Evolutionary conservation across 78 protist genomes (phyloP), one percentile per base, ranked within the genome.

Genomic region (Planoprotostelium fungivorum): DNA sequence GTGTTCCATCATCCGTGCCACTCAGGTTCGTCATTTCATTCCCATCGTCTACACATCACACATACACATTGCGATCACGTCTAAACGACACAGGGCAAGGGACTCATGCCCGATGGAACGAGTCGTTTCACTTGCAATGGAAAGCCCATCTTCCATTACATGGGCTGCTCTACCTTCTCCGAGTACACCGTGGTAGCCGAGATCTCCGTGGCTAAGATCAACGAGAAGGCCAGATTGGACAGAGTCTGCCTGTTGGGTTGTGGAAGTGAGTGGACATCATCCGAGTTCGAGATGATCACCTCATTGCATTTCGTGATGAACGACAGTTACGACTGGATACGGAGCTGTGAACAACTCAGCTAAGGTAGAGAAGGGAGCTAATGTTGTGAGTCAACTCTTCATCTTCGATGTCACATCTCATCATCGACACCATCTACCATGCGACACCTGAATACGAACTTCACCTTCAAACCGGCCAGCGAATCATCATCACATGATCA

Each of bases 101-200:
- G 98, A 37, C 84, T 96, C 63, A 95, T 97, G 97, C 98, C 97
- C 63, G 97, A 96, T 36, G 97, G 96, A 25, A 96, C 97, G 38
- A n/a, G 96, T 0, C 89, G 97, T 63, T 97, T 96, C 94, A 90
- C 63, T 38, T 86, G 89, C 83, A 89, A 95, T 35, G 98, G 98
- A 84, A 1, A 96, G 85, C 34, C 73, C 16, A 38, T 97, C 86
- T 95, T 37, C 88, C 97, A 96, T 83, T 97, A 87, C 90, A 96
- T 97, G 98, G 98, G 98, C 35, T 38, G 89, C n/a, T 85, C 90
- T 9, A 91, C 97, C 31, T 96, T 96, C 88, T 63, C 95, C 39
- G 96, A 97, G 86, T 97, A 97, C 92, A 97, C 98, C 9, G 99
- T 98, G 0, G 85, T 97, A 0, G 93, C 98, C 0, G 98, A 97